Evolutionary conservation across 2,329 filamentous ascomycete genomes (phyloP), one percentile per base, ranked within the genome.

Genomic region (Aureobasidium uvarum): DNA sequence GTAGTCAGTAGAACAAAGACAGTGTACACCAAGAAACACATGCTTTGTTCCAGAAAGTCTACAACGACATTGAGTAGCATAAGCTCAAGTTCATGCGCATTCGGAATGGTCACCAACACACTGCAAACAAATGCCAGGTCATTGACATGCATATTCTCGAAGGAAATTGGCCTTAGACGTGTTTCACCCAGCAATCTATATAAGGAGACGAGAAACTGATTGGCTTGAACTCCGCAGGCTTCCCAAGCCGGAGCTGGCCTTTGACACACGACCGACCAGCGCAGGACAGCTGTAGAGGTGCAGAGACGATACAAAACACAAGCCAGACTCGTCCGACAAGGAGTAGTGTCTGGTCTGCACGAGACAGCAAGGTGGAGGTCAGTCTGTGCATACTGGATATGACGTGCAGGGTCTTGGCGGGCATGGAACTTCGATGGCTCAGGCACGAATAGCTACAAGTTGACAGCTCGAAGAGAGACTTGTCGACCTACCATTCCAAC

Each of bases 111-210:
- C 33, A 16, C 31, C 36, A 55, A 13, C 36, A 41, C 51, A 25
- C 2, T 3, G 3, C 25, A 39, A 39, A 39, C 20, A 20, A 31
- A 43, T 45, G 39, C 11, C 54, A 45, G 14, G 16, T 58, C 8
- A 45, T 10, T 33, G 56, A 60, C 56, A 48, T 38, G 56, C 56
- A 48, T 38, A 41, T 60, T 60, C 56, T 60, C 41, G 43, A 48
- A 60, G 43, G 56, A 33, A 46, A 60, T 60, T 60, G 28, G 56
- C 56, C 41, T 36, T 25, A n/a, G n/a, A 48, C 8, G 31, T 60
- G 56, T 60, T 38, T 60, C 56, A 60, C 16, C 6, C n/a, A 25
- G 56, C 43, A 60, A 60, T 60, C 56, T 60, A 60, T 60, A 36
- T 25, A 60, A 60, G 43, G 56, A 41, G 54, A 48, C 31, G 14